Base-by-base conservation (phyloP, 768 basidiomycete species). In the Suillus variegatus region DNA sequence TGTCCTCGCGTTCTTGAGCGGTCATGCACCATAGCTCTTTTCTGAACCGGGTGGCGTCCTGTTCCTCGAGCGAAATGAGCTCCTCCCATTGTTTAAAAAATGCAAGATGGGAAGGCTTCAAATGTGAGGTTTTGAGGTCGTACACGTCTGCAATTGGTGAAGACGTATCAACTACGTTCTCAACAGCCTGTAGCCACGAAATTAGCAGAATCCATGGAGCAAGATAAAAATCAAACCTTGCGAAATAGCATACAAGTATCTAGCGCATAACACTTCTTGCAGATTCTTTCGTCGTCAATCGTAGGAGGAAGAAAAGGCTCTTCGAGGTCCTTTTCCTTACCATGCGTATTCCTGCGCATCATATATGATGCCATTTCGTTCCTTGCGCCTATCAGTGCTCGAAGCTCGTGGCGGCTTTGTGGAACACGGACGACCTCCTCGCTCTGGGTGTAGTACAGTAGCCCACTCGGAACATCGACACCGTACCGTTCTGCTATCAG, bases 171-270 rank as follows among this genome's bases (percentile, higher is more conserved):
- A 79, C 75, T 7, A 90, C 85, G 49, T 84, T 80, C 68, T 95
- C 94, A 7, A 92, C 86, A 6, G 91, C 86, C 90, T 93, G 64
- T 22, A 62, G 64, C 52, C n/a, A 14, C 35, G 36, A 54, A 61
- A 14, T 69, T 4, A 60, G 46, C 22, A 28, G 41, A 13, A 32
- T 8, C 7, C 8, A 68, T 71, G 6, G 16, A 35, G 7, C 6
- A 16, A 16, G 13, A 13, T 12, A 28, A 63, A 38, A 61, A 58
- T 55, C 78, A 38, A 66, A 89, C 93, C 83, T 91, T 92, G 52
- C 97, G 90, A 78, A 95, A 99, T 13, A 99, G 82, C 91, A 98
- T 95, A 76, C 97, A 99, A 2, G 88, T 84, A 71, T 99, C 94
- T 7, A 92, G 77, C 0, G 85, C 82, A 73, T 89, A 98, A 72